Conservation (phyloP, 257 asterid species). For the Przewalskia tangutica region DNA sequence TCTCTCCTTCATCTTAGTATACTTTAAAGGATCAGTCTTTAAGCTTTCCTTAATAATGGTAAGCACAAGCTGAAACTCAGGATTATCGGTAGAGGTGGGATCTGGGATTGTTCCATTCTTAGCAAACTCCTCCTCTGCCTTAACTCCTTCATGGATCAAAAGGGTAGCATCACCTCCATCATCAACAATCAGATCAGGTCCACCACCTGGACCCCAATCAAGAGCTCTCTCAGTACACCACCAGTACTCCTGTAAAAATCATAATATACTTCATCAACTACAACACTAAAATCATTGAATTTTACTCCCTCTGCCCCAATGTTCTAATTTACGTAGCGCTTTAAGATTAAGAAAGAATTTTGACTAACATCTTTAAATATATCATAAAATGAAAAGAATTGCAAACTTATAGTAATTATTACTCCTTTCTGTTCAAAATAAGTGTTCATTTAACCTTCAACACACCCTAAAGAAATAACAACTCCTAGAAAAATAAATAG, state of each 20-base stretch:
- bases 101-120: constrained; percentile 56
- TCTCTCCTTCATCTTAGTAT: constrained; percentile 70
- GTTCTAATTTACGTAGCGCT: too few relatives aligned
- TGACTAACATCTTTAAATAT: too few relatives aligned
- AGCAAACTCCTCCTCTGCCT: constrained; percentile 68
- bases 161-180: constrained; percentile 86
- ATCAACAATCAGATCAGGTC: constrained; percentile 75
- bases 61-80: constrained; percentile 74
- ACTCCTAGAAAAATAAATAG: too few relatives aligned
- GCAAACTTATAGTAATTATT: too few relatives aligned
- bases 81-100: constrained; percentile 62
- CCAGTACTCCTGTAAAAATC: constrained; percentile 63
- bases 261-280: not conserved
- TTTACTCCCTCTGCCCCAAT: too few relatives aligned
- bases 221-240: constrained; percentile 91
- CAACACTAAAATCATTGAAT: not conserved
- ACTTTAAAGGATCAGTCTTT: constrained; percentile 53
- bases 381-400: too few relatives aligned
- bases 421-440: too few relatives aligned
- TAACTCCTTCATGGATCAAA: constrained; percentile 82
- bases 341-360: too few relatives aligned
- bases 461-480: too few relatives aligned
- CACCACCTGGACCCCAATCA: constrained; percentile 86
- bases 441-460: too few relatives aligned
- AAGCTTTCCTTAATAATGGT: constrained; percentile 55